Conservation (phyloP, 73 alveolate species). For the Uronychia setigera region DNA sequence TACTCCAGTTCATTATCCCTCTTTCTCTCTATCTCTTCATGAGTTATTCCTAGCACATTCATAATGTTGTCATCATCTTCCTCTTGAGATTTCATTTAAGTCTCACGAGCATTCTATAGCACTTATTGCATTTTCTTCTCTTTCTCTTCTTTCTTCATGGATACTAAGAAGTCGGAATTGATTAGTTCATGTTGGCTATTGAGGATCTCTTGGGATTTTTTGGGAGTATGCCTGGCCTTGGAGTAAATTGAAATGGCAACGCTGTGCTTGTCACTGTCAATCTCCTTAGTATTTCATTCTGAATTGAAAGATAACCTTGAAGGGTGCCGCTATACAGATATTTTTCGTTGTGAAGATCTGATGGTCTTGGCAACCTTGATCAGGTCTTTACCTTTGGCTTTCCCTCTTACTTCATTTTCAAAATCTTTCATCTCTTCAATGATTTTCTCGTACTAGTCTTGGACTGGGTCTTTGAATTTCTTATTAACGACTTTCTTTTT, state of each 20-base stretch:
- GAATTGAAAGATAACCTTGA: neutral
- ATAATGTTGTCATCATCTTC: neutral
- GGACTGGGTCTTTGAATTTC: constrained; percentile 2
- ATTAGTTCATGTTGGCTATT: neutral
- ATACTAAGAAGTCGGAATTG: neutral
- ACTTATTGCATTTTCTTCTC: neutral
- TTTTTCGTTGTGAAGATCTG: neutral
- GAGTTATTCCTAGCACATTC: neutral
- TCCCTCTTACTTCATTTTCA: neutral
- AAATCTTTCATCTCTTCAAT: neutral
- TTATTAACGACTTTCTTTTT: neutral
- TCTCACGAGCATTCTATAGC: neutral
- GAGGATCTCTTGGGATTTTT: neutral
- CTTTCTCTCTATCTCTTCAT: neutral
- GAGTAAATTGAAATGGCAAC: neutral
- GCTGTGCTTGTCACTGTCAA: constrained; percentile 1
- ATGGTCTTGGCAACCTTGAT: neutral
- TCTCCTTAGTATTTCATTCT: neutral
- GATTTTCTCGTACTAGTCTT: neutral
- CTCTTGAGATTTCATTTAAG: neutral
- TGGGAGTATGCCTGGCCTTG: neutral
- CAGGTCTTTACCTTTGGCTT: neutral
- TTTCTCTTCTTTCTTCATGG: neutral
- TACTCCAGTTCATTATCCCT: neutral
- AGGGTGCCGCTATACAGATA: too few species aligned